These are phyloP conservation scores for Rhizopogon vulgaris DNA, from an alignment of 768 basidiomycete genomes.

Conservation along the genomic window DNA sequence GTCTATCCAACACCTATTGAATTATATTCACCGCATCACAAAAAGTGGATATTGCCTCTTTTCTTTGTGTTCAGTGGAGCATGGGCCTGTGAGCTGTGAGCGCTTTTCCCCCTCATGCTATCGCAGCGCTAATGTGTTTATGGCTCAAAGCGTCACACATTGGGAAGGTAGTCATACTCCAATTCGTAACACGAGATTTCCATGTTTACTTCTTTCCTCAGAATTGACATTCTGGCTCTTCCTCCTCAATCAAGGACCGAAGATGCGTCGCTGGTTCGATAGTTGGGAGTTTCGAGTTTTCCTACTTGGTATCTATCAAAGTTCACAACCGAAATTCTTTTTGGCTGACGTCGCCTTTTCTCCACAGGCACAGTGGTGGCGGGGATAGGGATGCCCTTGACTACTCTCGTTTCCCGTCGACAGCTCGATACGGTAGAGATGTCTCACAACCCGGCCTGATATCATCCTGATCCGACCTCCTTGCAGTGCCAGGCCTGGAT, in stretches of 20 bases:
- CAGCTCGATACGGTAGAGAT: constrained; percentile 49
- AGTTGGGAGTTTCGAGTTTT: constrained; percentile 75
- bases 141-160: constrained; percentile 56
- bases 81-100: constrained; percentile 78
- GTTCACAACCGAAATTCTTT: neutral
- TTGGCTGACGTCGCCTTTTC: constrained; percentile 10
- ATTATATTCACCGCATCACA: constrained; percentile 41
- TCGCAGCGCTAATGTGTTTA: constrained; percentile 4
- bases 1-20: constrained; percentile 53
- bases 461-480: constrained; percentile 7
- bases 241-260: constrained; percentile 69
- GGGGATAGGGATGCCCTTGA: constrained; percentile 67
- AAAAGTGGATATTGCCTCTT: constrained; percentile 58
- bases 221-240: constrained; percentile 83
- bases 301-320: constrained; percentile 48
- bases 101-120: constrained; percentile 2
- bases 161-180: constrained; percentile 53
- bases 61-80: constrained; percentile 65
- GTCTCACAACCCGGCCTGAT: constrained; percentile 1
- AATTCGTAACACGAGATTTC: neutral
- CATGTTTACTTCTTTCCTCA: constrained; percentile 17
- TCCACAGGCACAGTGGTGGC: constrained; percentile 54
- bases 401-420: constrained; percentile 52
- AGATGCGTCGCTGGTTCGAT: constrained; percentile 68
- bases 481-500: constrained; percentile 67